Percentiles rank a stretch among this genome's conserved stretches.
Conservation (phyloP, 768 basidiomycete species). For the Leccinellum luteum region DNA sequence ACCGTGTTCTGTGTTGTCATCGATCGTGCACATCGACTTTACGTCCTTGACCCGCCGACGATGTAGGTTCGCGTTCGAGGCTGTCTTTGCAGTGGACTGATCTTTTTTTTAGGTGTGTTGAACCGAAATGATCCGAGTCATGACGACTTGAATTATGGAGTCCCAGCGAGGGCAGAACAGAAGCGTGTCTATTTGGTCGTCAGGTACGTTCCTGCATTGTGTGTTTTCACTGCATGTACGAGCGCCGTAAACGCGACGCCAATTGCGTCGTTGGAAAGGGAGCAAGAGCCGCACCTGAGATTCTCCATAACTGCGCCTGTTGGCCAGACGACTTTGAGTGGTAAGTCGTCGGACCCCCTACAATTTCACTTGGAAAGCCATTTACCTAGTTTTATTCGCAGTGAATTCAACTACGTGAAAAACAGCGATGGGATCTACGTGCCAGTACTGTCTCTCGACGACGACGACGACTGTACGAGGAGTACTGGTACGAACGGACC, state of each 20-base stretch:
- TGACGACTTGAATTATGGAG: slow-evolving; percentile 97
- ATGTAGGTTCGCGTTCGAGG: slow-evolving; percentile 53
- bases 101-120: slow-evolving; percentile 53
- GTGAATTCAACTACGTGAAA: slow-evolving; percentile 90
- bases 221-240: slow-evolving; percentile 48
- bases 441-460: slow-evolving; percentile 59
- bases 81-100: background rate
- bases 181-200: slow-evolving; percentile 88
- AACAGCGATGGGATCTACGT: slow-evolving; percentile 73
- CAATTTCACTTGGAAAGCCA: background rate
- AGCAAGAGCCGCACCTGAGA: slow-evolving; percentile 47
- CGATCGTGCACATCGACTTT: slow-evolving; percentile 88
- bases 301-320: slow-evolving; percentile 76
- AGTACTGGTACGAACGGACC: slow-evolving; percentile 94
- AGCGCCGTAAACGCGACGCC: slow-evolving; percentile 74
- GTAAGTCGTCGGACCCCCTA: slow-evolving; percentile 45
- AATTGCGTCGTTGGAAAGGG: slow-evolving; percentile 84
- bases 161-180: slow-evolving; percentile 84
- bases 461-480: slow-evolving; percentile 57
- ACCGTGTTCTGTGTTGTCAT: slow-evolving; percentile 40
- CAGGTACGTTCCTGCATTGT: slow-evolving; percentile 48
- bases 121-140: slow-evolving; percentile 69
- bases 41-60: slow-evolving; percentile 65
- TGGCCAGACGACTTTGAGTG: slow-evolving; percentile 86
- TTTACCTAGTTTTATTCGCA: slow-evolving; percentile 27